Percentiles rank a stretch among this genome's conserved stretches.
These are phyloP conservation scores for Ganoderma lucidum DNA, from an alignment of 1,284 basidiomycete species.

Conservation along the genomic window DNA sequence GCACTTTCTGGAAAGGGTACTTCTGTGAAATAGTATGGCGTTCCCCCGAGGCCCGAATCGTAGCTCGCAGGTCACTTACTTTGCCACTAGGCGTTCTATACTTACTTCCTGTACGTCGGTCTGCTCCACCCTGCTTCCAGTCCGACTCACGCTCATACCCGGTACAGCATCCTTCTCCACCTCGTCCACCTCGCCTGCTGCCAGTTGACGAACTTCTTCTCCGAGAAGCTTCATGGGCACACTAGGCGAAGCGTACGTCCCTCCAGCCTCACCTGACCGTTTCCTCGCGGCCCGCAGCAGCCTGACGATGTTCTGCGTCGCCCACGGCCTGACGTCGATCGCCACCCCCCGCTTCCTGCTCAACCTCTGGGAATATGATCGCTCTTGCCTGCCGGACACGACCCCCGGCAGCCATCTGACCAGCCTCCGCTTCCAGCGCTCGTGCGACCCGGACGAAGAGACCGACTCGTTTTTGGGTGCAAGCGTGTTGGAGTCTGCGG, in stretches of 20 bases:
- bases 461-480: background rate
- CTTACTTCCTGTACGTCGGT: background rate
- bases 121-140: background rate
- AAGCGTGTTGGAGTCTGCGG: background rate
- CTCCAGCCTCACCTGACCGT: background rate
- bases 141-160: background rate
- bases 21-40: background rate
- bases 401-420: background rate
- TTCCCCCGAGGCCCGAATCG: background rate
- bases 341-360: conserved; percentile 24
- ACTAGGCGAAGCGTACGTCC: conserved; percentile 16
- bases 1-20: background rate
- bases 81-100: background rate
- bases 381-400: background rate
- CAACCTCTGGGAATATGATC: conserved; percentile 16
- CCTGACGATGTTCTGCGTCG: too few species aligned
- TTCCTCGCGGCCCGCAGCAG: too few species aligned
- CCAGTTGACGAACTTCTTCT: background rate
- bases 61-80: too few species aligned
- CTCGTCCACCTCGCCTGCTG: background rate
- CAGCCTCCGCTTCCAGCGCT: background rate
- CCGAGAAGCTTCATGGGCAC: conserved; percentile 16
- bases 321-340: conserved; percentile 19
- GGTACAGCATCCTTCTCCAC: background rate
- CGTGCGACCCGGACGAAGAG: background rate